A percentile compares a stretch with the other conserved stretches of the same genome.
phyloP scores from a whole-genome alignment of 495 filamentous ascomycete genomes.

The Aspergillus coremiiformis region DNA sequence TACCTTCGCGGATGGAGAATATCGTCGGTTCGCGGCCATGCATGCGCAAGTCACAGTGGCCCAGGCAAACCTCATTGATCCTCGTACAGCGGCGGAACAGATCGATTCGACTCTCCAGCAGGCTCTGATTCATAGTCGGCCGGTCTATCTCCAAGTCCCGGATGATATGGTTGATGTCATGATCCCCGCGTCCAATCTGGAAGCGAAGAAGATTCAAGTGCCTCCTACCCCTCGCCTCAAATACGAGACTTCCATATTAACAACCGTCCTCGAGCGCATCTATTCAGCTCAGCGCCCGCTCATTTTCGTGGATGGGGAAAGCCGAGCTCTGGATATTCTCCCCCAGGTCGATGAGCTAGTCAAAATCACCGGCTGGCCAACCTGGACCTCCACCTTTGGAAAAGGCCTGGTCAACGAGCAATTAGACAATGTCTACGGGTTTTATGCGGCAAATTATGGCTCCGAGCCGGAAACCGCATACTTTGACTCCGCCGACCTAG shows the following conservation, averaged over 20 bases:
- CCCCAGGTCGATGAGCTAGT: slow-evolving; percentile 25
- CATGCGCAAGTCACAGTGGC: slow-evolving; percentile 32
- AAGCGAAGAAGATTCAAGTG: slow-evolving; percentile 6
- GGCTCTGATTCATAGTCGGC: slow-evolving; percentile 31
- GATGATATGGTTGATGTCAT: slow-evolving; percentile 33
- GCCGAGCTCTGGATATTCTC: slow-evolving; percentile 18
- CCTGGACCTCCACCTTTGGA: slow-evolving; percentile 28
- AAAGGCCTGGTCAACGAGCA: slow-evolving; percentile 35
- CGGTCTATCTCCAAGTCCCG: slow-evolving; percentile 40
- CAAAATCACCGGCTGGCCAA: slow-evolving; percentile 24
- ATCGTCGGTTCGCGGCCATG: slow-evolving; percentile 33
- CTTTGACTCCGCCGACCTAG: slow-evolving; percentile 27
- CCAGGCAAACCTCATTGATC: slow-evolving; percentile 30
- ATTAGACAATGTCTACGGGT: slow-evolving; percentile 27
- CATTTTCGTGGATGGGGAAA: slow-evolving; percentile 33
- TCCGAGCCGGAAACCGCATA: slow-evolving; percentile 17
- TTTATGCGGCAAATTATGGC: slow-evolving; percentile 27
- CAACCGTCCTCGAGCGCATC: slow-evolving; percentile 22
- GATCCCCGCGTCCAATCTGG: slow-evolving; percentile 20
- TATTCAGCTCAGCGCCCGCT: slow-evolving; percentile 28
- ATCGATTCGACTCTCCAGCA: slow-evolving; percentile 36
- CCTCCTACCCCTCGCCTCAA: neutral
- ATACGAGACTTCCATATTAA: neutral
- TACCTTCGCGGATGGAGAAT: slow-evolving; percentile 39
- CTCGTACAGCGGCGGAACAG: slow-evolving; percentile 25